Conservation (phyloP, 192 early-diverging fungal genomes). For the Backusella australiensis region DNA sequence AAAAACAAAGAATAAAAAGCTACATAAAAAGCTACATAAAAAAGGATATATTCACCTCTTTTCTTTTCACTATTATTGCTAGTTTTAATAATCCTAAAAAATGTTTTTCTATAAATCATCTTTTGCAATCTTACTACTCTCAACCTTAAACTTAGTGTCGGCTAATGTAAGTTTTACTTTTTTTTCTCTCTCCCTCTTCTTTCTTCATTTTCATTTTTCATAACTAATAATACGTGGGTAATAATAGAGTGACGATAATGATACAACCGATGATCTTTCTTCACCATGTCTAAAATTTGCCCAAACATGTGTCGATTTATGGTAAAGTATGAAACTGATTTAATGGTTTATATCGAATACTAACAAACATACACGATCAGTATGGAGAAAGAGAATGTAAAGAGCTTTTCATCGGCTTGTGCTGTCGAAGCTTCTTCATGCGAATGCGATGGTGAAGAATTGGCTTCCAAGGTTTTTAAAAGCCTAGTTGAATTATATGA, state of each 20-base stretch:
- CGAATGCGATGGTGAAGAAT: neutral
- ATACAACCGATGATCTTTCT: neutral
- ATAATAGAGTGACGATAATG: neutral
- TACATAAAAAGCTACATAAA: no score
- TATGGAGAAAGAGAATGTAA: neutral
- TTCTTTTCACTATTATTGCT: neutral
- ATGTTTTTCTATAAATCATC: neutral
- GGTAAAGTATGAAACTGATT: neutral
- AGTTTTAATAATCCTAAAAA: neutral
- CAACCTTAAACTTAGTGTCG: neutral
- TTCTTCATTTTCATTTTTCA: neutral
- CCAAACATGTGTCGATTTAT: neutral
- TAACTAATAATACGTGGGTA: neutral
- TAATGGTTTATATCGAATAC: neutral
- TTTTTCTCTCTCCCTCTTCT: neutral
- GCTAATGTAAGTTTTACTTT: neutral
- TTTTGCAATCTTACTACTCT: neutral
- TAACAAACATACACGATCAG: neutral
- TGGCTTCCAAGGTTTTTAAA: neutral
- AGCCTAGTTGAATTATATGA: neutral
- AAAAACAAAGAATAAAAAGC: neutral
- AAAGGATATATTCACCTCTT: neutral
- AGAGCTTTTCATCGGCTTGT: neutral
- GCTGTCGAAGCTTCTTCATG: neutral
- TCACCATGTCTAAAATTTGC: neutral